These are phyloP conservation scores for Populus hybrid DNA, from an alignment of 441 rosid species.

Conservation along the genomic window DNA sequence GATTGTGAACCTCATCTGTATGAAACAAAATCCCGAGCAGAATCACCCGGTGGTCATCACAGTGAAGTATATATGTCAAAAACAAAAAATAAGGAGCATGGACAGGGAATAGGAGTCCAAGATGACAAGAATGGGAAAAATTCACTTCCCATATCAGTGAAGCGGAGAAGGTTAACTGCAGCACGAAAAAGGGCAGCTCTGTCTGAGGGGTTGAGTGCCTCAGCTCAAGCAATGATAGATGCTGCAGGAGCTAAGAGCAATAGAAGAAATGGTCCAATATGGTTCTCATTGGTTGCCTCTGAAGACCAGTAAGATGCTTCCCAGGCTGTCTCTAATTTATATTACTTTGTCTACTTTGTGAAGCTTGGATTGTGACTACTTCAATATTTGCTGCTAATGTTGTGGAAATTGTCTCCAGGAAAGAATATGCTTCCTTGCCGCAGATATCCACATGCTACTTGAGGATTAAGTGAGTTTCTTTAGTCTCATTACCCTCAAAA, in stretches of 20 bases:
- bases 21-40: constrained; percentile 33
- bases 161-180: constrained; percentile 50
- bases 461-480: constrained; percentile 68
- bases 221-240: constrained; percentile 40
- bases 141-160: constrained; percentile 37
- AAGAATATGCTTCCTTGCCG: constrained; percentile 56
- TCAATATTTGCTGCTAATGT: constrained; percentile 6
- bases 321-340: neutral
- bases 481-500: constrained; percentile 4
- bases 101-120: constrained; percentile 28
- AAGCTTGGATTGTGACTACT: neutral
- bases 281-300: constrained; percentile 66
- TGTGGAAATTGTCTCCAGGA: constrained; percentile 44
- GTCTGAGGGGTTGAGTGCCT: constrained; percentile 34
- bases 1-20: constrained; percentile 27
- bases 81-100: constrained; percentile 43
- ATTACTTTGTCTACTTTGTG: neutral
- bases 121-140: constrained; percentile 42
- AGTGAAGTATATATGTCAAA: constrained; percentile 27
- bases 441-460: constrained; percentile 65
- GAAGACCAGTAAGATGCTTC: constrained; percentile 57
- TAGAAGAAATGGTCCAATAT: constrained; percentile 47
- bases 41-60: constrained; percentile 29
- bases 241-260: constrained; percentile 35
- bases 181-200: constrained; percentile 37